A percentile compares a stretch with the other conserved stretches of the same genome.
phyloP scores from a whole-genome alignment of 2,329 filamentous ascomycete genomes.

The Clarireedia homoeocarpa region DNA sequence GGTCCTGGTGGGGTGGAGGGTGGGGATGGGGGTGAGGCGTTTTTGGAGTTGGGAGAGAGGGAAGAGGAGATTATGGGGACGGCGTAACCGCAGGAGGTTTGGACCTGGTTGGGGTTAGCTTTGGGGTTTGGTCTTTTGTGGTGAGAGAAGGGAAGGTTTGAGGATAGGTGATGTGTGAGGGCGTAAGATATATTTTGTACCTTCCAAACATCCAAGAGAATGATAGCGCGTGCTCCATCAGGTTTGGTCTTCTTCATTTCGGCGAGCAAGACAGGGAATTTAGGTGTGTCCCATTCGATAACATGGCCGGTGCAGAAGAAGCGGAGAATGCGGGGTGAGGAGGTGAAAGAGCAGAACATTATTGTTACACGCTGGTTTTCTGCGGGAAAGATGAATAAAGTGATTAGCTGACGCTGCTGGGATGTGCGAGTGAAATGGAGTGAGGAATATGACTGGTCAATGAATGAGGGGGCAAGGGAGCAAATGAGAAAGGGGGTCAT shows the following conservation, averaged over 20 bases:
- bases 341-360: conserved; percentile 63
- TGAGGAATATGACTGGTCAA: neutral
- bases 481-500: neutral
- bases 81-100: conserved; percentile 60
- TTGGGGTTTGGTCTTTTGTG: neutral
- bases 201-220: conserved; percentile 49
- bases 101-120: conserved; percentile 36
- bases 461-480: no score
- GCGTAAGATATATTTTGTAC: neutral
- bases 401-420: neutral
- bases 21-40: neutral
- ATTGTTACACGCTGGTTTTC: conserved; percentile 70
- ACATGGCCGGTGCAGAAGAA: conserved; percentile 54
- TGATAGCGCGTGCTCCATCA: conserved; percentile 49
- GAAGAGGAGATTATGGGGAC: conserved; percentile 37
- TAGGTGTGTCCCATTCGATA: conserved; percentile 49
- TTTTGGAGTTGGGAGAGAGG: neutral
- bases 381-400: conserved; percentile 34
- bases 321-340: conserved; percentile 52
- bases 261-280: conserved; percentile 37
- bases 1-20: neutral
- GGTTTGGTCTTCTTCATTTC: conserved; percentile 38
- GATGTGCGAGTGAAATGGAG: no score
- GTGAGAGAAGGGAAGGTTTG: neutral
- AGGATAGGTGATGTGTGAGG: no score